Evolutionary conservation across 768 basidiomycete genomes (phyloP).

Genomic region (Asterophora lycoperdoides): DNA sequence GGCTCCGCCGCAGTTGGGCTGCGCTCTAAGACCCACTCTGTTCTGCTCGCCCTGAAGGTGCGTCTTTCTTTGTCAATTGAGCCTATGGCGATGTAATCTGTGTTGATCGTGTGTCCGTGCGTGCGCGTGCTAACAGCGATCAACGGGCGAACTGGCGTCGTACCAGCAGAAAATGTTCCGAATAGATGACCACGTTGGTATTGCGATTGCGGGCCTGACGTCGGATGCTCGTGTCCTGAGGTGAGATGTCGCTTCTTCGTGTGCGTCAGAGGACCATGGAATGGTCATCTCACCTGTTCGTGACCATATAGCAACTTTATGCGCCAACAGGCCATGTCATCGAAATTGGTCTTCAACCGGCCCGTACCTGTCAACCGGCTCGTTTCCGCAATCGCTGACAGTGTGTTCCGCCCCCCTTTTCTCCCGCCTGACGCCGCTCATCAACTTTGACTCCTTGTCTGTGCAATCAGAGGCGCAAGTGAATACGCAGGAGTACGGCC

Average conservation of each 20-base stretch:
- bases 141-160: constrained; percentile 96
- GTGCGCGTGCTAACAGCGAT: constrained; percentile 54
- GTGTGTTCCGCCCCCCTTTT: constrained; percentile 43
- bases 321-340: constrained; percentile 97
- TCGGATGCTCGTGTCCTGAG: constrained; percentile 97
- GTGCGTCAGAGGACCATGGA: too few relatives aligned
- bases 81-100: neutral
- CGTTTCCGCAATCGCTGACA: constrained; percentile 91
- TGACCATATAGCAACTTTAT: constrained; percentile 80
- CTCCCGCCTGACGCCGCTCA: neutral
- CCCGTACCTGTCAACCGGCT: constrained; percentile 92
- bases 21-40: constrained; percentile 90
- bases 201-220: constrained; percentile 98
- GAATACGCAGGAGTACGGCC: constrained; percentile 97
- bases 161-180: constrained; percentile 99
- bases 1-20: constrained; percentile 98
- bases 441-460: neutral
- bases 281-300: neutral
- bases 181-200: constrained; percentile 99
- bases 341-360: constrained; percentile 92
- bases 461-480: constrained; percentile 81
- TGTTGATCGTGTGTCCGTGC: neutral
- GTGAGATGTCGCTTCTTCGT: constrained; percentile 37
- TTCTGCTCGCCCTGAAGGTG: constrained; percentile 91
- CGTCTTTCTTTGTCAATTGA: constrained; percentile 13